Evolutionary conservation across 2,329 filamentous ascomycete genomes (phyloP), one percentile per base, ranked within the genome.

Genomic region (Penicillium sp.): DNA sequence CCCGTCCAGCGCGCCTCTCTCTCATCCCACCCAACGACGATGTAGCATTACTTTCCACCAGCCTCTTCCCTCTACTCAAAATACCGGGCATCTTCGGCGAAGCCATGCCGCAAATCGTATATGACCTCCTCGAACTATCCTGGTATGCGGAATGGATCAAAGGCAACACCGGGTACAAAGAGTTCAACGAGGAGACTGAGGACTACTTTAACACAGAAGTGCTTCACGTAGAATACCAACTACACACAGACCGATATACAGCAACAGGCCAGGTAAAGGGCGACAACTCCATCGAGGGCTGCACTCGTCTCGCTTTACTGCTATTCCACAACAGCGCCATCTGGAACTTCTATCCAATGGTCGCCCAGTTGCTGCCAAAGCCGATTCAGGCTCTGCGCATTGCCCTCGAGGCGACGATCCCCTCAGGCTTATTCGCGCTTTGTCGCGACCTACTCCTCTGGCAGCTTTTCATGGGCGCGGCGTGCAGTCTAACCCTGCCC

Each of bases 151-250:
- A 76, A 59, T 74, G 72, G 66, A 68, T 74, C 56, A 74, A 72
- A 51, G 64, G 68, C 16, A 59, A 57, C 34, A 65, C 61, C 8
- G 61, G 64, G 10, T 67, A 67, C 43, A 65, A 67, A 48, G 64
- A 68, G 7, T 72, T 75, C 55, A 65, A 67, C 48, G 72, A 73
- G 2, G 68, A 75, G 46, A 70, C 67, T 2, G 73, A 76, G 59
- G 67, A 70, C 50, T 76, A 75, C 62, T 76, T 73, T 60, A 76
- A 76, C 54, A 73, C 70, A 11, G 73, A 76, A 59, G 73, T 75
- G 4, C 64, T 75, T 7, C 72, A 70, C 55, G 68, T 73, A 33
- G 73, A 76, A 60, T 74, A 76, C 54, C 62, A 67, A 9, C 71
- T 76, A 9, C 69, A 74, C 51, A 61, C 57, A 36, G 73, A 75